Percentiles rank a stretch among this genome's conserved stretches.
Evolutionary conservation across 306 rosid species (phyloP).

Genomic region (Casuarina equisetifolia): DNA sequence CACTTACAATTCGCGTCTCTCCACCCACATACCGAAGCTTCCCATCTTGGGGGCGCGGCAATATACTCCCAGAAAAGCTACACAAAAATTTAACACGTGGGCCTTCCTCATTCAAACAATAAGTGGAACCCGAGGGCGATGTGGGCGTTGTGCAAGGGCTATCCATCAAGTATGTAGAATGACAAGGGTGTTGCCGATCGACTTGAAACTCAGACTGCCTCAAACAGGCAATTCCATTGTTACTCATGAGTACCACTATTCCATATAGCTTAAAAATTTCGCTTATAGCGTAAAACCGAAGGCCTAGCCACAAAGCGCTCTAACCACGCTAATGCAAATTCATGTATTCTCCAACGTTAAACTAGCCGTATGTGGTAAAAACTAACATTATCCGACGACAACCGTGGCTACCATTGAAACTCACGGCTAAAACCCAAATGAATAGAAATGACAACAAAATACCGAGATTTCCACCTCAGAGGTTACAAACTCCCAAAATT

Average conservation of each 20-base stretch:
- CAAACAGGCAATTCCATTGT: slow-evolving; percentile 55
- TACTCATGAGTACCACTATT: slow-evolving; percentile 53
- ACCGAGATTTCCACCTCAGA: neutral
- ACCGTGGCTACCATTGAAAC: slow-evolving; percentile 21
- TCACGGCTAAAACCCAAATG: neutral
- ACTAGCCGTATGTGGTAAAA: slow-evolving; percentile 19
- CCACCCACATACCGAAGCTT: slow-evolving; percentile 95
- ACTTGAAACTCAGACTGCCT: slow-evolving; percentile 45
- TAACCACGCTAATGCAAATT: slow-evolving; percentile 12
- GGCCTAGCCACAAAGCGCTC: neutral
- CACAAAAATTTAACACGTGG: slow-evolving; percentile 88
- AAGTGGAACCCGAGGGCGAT: slow-evolving; percentile 31
- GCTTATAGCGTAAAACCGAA: slow-evolving; percentile 7
- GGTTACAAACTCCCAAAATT: slow-evolving; percentile 5
- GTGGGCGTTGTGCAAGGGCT: slow-evolving; percentile 54
- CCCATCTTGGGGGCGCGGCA: slow-evolving; percentile 99
- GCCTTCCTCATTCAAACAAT: slow-evolving; percentile 52
- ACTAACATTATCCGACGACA: slow-evolving; percentile 15
- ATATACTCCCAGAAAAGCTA: slow-evolving; percentile 81
- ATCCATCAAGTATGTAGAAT: slow-evolving; percentile 59
- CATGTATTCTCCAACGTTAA: slow-evolving; percentile 27
- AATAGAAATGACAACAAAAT: neutral
- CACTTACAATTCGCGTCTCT: slow-evolving; percentile 93
- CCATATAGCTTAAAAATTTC: slow-evolving; percentile 30
- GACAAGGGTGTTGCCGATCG: slow-evolving; percentile 43